These are phyloP conservation scores for Didymella sp. DNA, from an alignment of 2,329 filamentous ascomycete species.

Conservation along the genomic window DNA sequence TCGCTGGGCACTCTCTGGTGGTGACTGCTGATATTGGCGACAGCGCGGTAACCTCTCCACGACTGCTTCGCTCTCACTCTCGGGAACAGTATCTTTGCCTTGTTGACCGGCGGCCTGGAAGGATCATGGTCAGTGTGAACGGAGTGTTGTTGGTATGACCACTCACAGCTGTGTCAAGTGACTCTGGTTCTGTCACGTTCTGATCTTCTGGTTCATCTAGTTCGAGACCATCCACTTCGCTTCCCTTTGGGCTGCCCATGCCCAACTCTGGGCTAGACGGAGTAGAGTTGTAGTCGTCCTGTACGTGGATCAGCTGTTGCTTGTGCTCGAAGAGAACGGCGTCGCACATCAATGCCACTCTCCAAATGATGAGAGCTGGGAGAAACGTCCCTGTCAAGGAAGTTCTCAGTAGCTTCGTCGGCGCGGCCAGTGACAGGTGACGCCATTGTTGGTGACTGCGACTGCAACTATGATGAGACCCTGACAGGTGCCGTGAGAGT, in stretches of 20 bases:
- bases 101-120: not conserved
- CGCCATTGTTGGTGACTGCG: not conserved
- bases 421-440: not conserved
- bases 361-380: not conserved
- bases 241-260: not conserved
- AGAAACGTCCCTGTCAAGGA: not conserved
- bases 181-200: not conserved
- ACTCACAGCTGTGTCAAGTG: not conserved
- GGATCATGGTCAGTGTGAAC: not conserved
- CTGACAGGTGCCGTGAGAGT: not conserved
- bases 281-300: not conserved
- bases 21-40: not conserved
- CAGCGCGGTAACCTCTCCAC: not conserved
- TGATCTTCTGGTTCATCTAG: not conserved
- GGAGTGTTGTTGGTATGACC: not conserved
- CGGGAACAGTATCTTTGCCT: not conserved
- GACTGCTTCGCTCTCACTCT: not conserved
- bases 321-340: not conserved
- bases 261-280: conserved; percentile 8
- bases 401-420: not conserved
- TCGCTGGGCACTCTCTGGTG: not conserved
- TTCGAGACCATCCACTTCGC: not conserved
- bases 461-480: not conserved
- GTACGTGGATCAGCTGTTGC: not conserved
- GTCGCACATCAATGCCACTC: not conserved